Evolutionary conservation across 768 basidiomycete species (phyloP), one percentile per base, ranked within the genome.

Genomic region (Gautieria morchelliformis): DNA sequence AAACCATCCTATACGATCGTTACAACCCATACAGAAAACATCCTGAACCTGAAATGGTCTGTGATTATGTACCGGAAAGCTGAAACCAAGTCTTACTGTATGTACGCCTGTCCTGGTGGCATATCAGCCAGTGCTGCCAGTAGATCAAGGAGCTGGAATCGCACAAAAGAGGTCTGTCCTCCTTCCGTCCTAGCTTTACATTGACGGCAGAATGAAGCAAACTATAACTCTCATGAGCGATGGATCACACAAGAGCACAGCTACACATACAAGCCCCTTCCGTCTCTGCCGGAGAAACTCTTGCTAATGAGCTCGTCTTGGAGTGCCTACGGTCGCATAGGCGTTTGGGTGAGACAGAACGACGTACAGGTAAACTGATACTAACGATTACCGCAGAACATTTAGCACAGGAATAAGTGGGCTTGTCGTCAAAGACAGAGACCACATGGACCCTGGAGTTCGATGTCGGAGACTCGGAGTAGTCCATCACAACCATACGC

Each of bases 241-340:
- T 6, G 40, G 17, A 19, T 39, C 19, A 24, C 17, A 33, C 3
- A 22, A 48, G 6, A 47, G 24, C n/a, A 30, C 14, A 17, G 22
- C 24, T 22, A 7, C 32, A 80, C 87, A 68, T 63, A 83, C 89
- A 82, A 90, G 64, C 88, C 89, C 58, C 86, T 75, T 2, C 89
- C 89, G 48, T 92, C 89, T 64, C 89, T 73, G 5, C 89, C 89
- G 27, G 87, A 85, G 71, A 92, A 92, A 0, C 87, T 73, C 65
- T 91, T 92, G 73, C 86, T 89, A 59, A 92, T 88, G 20, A 90
- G 69, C 63, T 91, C 89, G 61, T 92, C 89, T 67, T 91, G 88
- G 15, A 92, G 74, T 20, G 84, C 79, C 88, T 90, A n/a, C n/a
- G n/a, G 58, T 10, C 33, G 40, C 12, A 55, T 32, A 24, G 52